phyloP scores from a whole-genome alignment of 306 rosid species.

The Acmispon strigosus region DNA sequence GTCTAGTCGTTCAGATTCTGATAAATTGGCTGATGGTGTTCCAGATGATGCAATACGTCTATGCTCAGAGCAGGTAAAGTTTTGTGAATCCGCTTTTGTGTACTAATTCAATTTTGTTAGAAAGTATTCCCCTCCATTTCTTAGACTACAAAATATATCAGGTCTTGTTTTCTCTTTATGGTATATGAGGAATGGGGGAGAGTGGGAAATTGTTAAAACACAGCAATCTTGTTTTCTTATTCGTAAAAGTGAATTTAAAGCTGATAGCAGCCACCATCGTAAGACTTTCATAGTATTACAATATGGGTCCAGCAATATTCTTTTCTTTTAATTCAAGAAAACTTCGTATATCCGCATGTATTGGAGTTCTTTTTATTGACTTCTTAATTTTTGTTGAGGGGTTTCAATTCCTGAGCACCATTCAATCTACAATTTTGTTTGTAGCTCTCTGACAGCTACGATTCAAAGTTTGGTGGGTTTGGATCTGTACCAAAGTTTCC shows the following conservation, averaged over 20 bases:
- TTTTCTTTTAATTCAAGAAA: background rate
- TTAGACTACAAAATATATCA: background rate
- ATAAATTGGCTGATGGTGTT: slow-evolving; percentile 63
- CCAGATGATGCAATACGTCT: slow-evolving; percentile 45
- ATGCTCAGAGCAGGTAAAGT: slow-evolving; percentile 74
- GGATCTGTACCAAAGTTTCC: slow-evolving; percentile 97
- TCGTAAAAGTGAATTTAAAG: background rate
- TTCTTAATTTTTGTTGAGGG: slow-evolving; percentile 9
- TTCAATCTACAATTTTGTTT: slow-evolving; percentile 20
- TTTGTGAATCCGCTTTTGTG: slow-evolving; percentile 10
- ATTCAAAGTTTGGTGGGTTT: slow-evolving; percentile 79
- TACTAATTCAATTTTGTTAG: background rate
- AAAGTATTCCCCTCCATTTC: background rate
- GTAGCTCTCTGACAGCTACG: slow-evolving; percentile 77
- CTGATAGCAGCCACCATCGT: background rate
- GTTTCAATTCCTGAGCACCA: background rate
- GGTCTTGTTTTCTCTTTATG: slow-evolving; percentile 2
- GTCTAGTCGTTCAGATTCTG: slow-evolving; percentile 56
- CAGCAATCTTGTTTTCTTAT: slow-evolving; percentile 11
- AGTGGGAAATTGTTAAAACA: background rate
- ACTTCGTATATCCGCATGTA: background rate
- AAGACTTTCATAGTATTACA: slow-evolving; percentile 9
- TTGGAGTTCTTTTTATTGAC: slow-evolving; percentile 4
- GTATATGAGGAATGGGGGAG: background rate
- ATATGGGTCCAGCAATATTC: background rate